These are phyloP conservation scores for Colletotrichum agaves DNA, from an alignment of 2,329 filamentous ascomycete genomes.

Conservation along the genomic window DNA sequence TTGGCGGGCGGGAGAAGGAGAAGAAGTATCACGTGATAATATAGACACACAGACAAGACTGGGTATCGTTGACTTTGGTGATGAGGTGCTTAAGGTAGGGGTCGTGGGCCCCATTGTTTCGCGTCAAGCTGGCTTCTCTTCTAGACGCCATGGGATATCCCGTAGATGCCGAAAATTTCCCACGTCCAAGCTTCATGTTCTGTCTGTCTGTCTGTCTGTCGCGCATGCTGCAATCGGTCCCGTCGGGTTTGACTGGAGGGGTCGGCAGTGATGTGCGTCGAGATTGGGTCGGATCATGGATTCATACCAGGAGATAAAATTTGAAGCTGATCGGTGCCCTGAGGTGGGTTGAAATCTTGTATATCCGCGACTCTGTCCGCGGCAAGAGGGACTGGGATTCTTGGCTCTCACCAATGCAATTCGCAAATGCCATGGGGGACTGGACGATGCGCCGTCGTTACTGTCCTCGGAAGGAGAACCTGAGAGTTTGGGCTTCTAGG, in stretches of 20 bases:
- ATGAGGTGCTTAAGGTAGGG: slow-evolving; percentile 15
- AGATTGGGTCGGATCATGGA: background rate
- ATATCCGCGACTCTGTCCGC: slow-evolving; percentile 33
- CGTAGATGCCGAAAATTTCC: background rate
- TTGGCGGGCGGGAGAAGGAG: background rate
- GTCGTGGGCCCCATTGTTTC: slow-evolving; percentile 30
- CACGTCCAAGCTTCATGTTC: background rate
- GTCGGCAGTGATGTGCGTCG: background rate
- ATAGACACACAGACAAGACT: slow-evolving; percentile 14
- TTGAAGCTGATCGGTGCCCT: slow-evolving; percentile 21
- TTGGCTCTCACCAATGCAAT: slow-evolving; percentile 16
- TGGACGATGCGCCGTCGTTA: slow-evolving; percentile 1
- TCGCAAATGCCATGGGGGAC: slow-evolving; percentile 24
- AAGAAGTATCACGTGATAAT: slow-evolving; percentile 22
- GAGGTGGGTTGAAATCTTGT: slow-evolving; percentile 18
- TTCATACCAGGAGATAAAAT: background rate
- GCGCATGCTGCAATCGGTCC: background rate
- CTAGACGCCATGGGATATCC: slow-evolving; percentile 19
- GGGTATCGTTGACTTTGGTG: slow-evolving; percentile 15
- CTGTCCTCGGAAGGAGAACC: background rate
- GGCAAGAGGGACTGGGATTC: slow-evolving; percentile 17
- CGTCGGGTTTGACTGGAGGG: background rate
- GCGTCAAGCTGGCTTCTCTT: slow-evolving; percentile 17
- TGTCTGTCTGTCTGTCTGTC: background rate
- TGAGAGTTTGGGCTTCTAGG: background rate